Conservation (phyloP, 345 rosid genomes). For the Salix purpurea region DNA sequence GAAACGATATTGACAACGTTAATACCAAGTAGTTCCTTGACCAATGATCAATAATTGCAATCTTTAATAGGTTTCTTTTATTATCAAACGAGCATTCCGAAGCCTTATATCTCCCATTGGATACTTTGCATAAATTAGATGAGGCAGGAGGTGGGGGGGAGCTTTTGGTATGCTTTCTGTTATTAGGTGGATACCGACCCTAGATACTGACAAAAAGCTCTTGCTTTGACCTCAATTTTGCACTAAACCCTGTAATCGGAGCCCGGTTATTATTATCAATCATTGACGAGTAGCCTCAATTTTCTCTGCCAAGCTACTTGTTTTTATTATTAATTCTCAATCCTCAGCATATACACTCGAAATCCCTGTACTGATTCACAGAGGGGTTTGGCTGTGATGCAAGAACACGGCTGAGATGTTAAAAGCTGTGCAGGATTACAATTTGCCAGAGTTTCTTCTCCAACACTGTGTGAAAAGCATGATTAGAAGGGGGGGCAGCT, state of each 20-base stretch:
- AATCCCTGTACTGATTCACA: background rate
- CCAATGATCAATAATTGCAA: background rate
- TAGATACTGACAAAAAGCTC: conserved; percentile 17
- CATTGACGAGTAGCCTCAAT: conserved; percentile 9
- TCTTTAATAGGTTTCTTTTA: background rate
- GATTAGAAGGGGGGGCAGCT: conserved; percentile 3
- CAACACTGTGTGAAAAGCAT: conserved; percentile 20
- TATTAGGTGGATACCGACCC: background rate
- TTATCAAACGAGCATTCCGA: background rate
- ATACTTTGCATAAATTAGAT: background rate
- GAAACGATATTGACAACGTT: no score
- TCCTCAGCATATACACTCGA: background rate
- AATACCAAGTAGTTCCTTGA: background rate
- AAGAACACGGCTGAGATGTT: background rate
- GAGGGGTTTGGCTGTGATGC: background rate
- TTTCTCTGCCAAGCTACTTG: conserved; percentile 20
- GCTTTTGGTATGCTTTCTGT: conserved; percentile 5
- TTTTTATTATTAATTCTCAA: background rate
- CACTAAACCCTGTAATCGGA: conserved; percentile 11
- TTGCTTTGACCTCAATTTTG: conserved; percentile 22
- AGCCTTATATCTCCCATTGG: background rate
- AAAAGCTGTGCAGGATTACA: background rate
- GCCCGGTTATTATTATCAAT: conserved; percentile 6
- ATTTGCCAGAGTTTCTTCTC: conserved; percentile 18
- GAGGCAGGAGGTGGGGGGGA: conserved; percentile 15